Conservation (phyloP, 805 yeast genomes). For the Kuraishia ogatae region DNA sequence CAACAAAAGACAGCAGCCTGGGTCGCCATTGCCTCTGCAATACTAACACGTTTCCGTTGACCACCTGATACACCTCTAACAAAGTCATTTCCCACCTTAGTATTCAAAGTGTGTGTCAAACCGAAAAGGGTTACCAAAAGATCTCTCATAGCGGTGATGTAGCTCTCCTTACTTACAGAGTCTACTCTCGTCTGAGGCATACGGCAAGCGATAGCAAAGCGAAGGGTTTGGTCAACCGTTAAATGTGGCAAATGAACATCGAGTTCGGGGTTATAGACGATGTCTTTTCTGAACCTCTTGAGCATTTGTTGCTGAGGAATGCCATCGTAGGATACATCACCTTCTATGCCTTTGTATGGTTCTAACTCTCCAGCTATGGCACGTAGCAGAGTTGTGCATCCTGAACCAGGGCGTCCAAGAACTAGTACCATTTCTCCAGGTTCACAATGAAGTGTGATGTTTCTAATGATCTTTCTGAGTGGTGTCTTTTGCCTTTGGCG, state of each 20-base stretch:
- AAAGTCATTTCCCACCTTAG: slow-evolving; percentile 36
- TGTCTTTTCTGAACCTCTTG: slow-evolving; percentile 44
- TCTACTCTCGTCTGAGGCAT: slow-evolving; percentile 52
- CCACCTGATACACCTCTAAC: slow-evolving; percentile 73
- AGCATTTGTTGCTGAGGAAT: slow-evolving; percentile 52
- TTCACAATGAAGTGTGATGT: neutral
- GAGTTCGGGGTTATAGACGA: slow-evolving; percentile 50
- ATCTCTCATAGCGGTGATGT: slow-evolving; percentile 32
- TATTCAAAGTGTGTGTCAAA: slow-evolving; percentile 44
- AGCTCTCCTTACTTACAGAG: slow-evolving; percentile 36
- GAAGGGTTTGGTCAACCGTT: slow-evolving; percentile 65
- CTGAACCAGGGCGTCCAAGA: slow-evolving; percentile 71
- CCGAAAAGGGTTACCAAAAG: slow-evolving; percentile 43
- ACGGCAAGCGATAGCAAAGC: slow-evolving; percentile 61
- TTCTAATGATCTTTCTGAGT: neutral
- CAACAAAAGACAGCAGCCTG: slow-evolving; percentile 60
- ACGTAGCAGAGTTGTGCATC: slow-evolving; percentile 64
- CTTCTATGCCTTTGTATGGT: slow-evolving; percentile 39
- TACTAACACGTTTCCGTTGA: slow-evolving; percentile 77
- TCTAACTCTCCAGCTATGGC: slow-evolving; percentile 46
- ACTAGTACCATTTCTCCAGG: slow-evolving; percentile 68
- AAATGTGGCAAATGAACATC: slow-evolving; percentile 73
- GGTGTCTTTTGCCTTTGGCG: neutral
- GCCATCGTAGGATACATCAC: slow-evolving; percentile 56
- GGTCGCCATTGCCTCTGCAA: slow-evolving; percentile 66